Base-by-base conservation (phyloP, 176 grass and related monocot genomes). In the Juncus effusus region DNA sequence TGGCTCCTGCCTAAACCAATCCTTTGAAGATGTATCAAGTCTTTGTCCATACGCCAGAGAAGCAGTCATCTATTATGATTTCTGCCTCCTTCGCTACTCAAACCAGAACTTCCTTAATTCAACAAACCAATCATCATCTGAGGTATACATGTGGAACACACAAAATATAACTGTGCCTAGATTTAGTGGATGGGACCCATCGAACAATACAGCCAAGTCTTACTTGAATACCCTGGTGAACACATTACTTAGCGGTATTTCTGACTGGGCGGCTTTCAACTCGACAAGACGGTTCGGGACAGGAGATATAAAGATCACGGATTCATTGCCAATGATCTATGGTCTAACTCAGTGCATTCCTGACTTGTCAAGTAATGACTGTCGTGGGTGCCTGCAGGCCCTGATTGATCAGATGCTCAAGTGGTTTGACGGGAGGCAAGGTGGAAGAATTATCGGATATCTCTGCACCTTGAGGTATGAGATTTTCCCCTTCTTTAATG, bases 21-120 rank as follows among this genome's bases (percentile, higher is more conserved):
- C 80, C 13, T 63, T 77, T 1, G 7, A 38, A 42, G 69, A 79
- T 37, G 58, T 74, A 4, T 42, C 3, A 3, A 38, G 16, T 52
- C 49, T 52, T 38, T 90, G 87, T 65, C 53, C 62, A 2, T 63
- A 65, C 56, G 38, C 55, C 52, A 62, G 70, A 59, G 67, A 47
- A 10, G 82, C 73, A 49, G 9, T 62, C 16, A 53, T 81, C 12
- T 70, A 72, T 63, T 64, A 83, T 19, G 74, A 82, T n/a, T 54
- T 63, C 11, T 86, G 88, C 70, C 38, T 74, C 61, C 69, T 87
- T 42, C 42, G 80, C 64, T 91, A 77, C 79, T 79, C 70, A 13
- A 61, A 79, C 8, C 3, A 57, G 4, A 50, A 62, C 19, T 83
- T 88, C 72, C 38, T 74, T 12, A 2, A 5, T 56, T 35, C 61